Base-by-base conservation (phyloP, 331 rosid genomes). In the Quercus phellos region DNA sequence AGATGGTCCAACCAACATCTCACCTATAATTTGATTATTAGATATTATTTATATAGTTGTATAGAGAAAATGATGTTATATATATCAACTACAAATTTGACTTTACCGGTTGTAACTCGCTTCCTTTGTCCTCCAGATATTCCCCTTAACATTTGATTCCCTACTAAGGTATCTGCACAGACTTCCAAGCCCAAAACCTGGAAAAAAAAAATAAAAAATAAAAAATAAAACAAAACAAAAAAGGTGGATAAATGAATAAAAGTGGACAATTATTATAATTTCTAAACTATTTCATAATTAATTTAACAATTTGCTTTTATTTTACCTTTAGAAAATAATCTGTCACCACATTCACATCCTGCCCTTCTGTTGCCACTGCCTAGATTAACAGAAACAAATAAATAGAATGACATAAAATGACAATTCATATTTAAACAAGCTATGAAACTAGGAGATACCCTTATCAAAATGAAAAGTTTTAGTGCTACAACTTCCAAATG, bases 1-100 rank as follows among this genome's bases (percentile, higher is more conserved):
- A 67, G 96, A 85, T 11, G 94, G 91, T 43, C 98, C 98, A 72
- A 87, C 98, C 64, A 93, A 76, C 93, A 93, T 87, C 79, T 87
- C 91, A 8, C 89, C 89, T 87, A 53, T 16, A 21, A 46, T 55
- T 53, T 19, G 18, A 51, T 24, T 3, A 16, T 12, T 42, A 18
- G 13, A 21, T 9, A 38, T 55, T 27, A 27, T 19, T 24, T 2
- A 3, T 30, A 24, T 18, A 4, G 18, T 55, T 55, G 11, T 6
- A 2, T 5, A 22, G 4, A 43, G 3, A 24, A 3, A 10, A 55
- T 10, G 2, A 3, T 59, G 10, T 11, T 17, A 17, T n/a, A 4
- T 73, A 4, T n/a, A 11, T 68, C 26, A 42, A 19, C 10, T 69
- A 29, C 18, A 60, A 26, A 55, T 13, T 32, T 66, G 51, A 9